Evolutionary conservation across 805 yeast genomes (phyloP).

Genomic region (Metschnikowia koreensis): DNA sequence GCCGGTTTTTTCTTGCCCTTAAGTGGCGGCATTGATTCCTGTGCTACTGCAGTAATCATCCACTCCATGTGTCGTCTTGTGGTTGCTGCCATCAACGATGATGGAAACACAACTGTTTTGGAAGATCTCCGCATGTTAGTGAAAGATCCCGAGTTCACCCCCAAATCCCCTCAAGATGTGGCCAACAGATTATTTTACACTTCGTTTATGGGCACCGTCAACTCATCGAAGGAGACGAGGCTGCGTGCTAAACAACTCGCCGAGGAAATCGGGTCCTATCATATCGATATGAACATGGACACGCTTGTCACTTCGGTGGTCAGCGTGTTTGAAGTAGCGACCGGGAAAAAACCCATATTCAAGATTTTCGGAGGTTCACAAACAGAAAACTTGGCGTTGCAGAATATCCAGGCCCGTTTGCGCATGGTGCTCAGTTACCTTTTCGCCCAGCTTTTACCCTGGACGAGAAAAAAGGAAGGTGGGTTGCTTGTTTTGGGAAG

Average conservation of each 20-base stretch:
- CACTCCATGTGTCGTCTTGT: constrained; percentile 92
- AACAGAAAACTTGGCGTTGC: constrained; percentile 89
- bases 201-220: constrained; percentile 92
- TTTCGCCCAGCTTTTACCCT: constrained; percentile 92
- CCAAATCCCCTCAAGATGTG: constrained; percentile 71
- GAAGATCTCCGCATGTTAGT: constrained; percentile 71
- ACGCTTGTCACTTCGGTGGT: constrained; percentile 71
- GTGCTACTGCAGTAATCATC: constrained; percentile 95
- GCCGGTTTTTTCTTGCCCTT: constrained; percentile 92
- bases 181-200: constrained; percentile 80
- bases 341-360: constrained; percentile 86
- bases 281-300: constrained; percentile 91
- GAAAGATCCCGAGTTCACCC: constrained; percentile 59
- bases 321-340: constrained; percentile 77
- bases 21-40: constrained; percentile 96
- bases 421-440: constrained; percentile 93
- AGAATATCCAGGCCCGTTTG: constrained; percentile 93
- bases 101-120: constrained; percentile 76
- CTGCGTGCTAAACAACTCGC: constrained; percentile 77
- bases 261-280: constrained; percentile 77
- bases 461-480: constrained; percentile 76
- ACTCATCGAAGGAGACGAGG: constrained; percentile 87
- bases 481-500: constrained; percentile 91
- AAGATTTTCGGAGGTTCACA: constrained; percentile 92
- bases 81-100: constrained; percentile 57